Conservation (phyloP, 2,329 filamentous ascomycete species). For the Diaporthe amygdali region DNA sequence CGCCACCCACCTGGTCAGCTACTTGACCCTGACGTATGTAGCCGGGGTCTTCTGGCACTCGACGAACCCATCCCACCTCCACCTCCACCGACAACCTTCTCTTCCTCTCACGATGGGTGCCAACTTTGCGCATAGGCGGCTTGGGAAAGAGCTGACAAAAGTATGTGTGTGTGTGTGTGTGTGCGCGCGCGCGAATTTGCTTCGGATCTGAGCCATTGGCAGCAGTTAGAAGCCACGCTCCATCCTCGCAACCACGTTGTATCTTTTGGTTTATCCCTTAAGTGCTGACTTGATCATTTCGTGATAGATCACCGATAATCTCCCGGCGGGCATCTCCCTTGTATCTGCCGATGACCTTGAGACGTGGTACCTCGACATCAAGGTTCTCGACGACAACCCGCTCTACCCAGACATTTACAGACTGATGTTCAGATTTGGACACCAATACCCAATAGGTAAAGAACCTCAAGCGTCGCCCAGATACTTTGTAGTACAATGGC, state of each 20-base stretch:
- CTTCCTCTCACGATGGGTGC: constrained; percentile 41
- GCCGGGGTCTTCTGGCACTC: neutral
- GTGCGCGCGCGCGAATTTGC: neutral
- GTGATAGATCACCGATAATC: constrained; percentile 57
- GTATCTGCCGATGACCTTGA: constrained; percentile 82
- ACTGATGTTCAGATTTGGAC: constrained; percentile 84
- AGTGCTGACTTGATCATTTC: neutral
- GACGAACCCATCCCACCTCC: neutral
- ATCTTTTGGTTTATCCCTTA: neutral
- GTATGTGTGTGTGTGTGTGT: constrained; percentile 37
- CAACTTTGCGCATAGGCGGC: constrained; percentile 58
- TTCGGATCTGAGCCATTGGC: neutral
- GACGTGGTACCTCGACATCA: constrained; percentile 92
- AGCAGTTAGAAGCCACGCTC: neutral
- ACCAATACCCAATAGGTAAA: constrained; percentile 87
- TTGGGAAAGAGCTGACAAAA: constrained; percentile 66
- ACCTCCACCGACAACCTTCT: neutral
- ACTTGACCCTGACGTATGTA: constrained; percentile 5
- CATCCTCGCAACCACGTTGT: neutral
- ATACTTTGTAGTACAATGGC: neutral
- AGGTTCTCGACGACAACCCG: constrained; percentile 88
- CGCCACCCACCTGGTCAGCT: neutral
- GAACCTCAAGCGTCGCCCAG: neutral
- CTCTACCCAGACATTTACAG: constrained; percentile 82
- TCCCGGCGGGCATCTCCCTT: constrained; percentile 76